Evolutionary conservation across 148 eudicot genomes (phyloP).

Genomic region (Cornus kousa): DNA sequence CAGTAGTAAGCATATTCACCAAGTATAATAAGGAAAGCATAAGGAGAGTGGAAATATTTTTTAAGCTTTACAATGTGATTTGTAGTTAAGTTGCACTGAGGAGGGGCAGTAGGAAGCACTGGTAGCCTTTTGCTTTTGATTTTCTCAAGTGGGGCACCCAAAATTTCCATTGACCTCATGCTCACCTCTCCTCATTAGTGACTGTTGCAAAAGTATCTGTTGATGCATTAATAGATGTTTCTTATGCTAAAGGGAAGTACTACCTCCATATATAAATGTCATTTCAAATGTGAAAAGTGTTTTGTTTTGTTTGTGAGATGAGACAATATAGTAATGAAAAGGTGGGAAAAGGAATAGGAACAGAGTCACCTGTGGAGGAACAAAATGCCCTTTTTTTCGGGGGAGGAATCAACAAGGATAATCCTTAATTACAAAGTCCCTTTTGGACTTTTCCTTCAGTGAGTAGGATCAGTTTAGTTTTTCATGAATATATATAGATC

Average conservation of each 20-base stretch:
- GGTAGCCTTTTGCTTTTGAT: conserved; percentile 25
- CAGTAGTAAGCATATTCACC: conserved; percentile 21
- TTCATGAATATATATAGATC: conserved; percentile 2
- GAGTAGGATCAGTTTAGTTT: neutral
- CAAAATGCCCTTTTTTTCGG: conserved; percentile 17
- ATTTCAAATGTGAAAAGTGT: conserved; percentile 1
- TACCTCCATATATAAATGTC: neutral
- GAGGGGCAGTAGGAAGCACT: conserved; percentile 4
- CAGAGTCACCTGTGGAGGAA: conserved; percentile 16
- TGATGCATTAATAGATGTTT: neutral
- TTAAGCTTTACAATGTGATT: conserved; percentile 18
- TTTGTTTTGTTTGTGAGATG: conserved; percentile 6
- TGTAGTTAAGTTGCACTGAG: conserved; percentile 26
- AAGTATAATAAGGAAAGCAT: conserved; percentile 1
- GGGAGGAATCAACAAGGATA: conserved; percentile 9
- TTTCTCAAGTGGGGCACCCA: conserved; percentile 17
- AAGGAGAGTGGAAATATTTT: conserved; percentile 1
- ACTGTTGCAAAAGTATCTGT: neutral
- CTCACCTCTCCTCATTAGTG: conserved; percentile 18
- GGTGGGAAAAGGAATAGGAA: conserved; percentile 16
- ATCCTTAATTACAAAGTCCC: conserved; percentile 15
- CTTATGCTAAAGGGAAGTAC: neutral
- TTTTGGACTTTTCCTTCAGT: neutral
- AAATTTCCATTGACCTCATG: conserved; percentile 25
- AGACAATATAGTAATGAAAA: conserved; percentile 9